Percentiles rank a stretch among this genome's conserved stretches.
Evolutionary conservation across 768 basidiomycete species (phyloP).

Genomic region (Panaeolus papilionaceus): DNA sequence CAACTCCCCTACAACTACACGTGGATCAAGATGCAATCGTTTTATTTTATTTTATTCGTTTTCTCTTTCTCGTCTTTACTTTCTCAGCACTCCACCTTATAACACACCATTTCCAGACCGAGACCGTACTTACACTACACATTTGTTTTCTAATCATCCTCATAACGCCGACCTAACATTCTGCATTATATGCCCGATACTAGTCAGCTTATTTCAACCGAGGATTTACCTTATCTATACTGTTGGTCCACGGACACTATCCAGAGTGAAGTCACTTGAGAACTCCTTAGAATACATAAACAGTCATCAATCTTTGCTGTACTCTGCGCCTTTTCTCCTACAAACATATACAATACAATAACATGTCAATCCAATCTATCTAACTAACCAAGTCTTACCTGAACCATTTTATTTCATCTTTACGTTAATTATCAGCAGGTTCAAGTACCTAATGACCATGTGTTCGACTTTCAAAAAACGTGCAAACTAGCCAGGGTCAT

Average conservation of each 20-base stretch:
- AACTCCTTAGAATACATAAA: too few relatives aligned
- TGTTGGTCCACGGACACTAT: constrained; percentile 20
- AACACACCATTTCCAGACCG: not conserved
- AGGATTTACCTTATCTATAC: constrained; percentile 24
- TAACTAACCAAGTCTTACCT: too few relatives aligned
- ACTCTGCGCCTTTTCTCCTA: constrained; percentile 1
- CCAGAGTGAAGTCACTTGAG: constrained; percentile 7
- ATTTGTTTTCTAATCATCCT: not conserved
- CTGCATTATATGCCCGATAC: not conserved
- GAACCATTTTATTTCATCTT: not conserved
- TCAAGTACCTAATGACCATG: not conserved
- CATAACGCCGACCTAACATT: constrained; percentile 20
- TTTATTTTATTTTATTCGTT: not conserved
- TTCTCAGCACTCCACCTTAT: too few relatives aligned
- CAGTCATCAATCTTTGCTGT: not conserved
- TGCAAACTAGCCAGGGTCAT: too few relatives aligned
- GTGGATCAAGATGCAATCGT: constrained; percentile 27
- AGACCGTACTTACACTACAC: not conserved
- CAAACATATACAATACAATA: too few relatives aligned
- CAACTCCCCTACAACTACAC: constrained; percentile 22
- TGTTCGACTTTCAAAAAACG: too few relatives aligned
- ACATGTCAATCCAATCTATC: too few relatives aligned
- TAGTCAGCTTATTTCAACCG: constrained; percentile 15
- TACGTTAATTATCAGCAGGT: constrained; percentile 7
- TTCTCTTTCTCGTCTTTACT: too few relatives aligned